Base-by-base conservation (phyloP, 768 basidiomycete genomes). In the Boletus subcaerulescens region DNA sequence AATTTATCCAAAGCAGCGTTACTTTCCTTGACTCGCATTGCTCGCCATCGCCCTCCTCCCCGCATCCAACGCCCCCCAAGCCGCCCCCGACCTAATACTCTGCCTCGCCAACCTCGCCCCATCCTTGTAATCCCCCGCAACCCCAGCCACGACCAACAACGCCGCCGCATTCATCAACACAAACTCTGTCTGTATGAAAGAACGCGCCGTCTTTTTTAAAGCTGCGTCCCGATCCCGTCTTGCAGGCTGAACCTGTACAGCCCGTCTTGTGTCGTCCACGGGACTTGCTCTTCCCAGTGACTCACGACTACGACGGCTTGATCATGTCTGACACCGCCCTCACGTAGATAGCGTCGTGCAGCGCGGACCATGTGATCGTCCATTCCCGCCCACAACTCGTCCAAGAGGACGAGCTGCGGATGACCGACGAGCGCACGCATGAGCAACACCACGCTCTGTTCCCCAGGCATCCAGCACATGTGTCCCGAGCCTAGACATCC, bases 311-410 rank as follows among this genome's bases (percentile, higher is more conserved):
- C 78, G 22, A 93, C 87, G 3, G 86, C 87, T 73, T 97, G 93
- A 41, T 79, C 73, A 12, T 70, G 60, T 20, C 73, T 73, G 22
- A 87, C 65, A 0, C 80, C 83, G 1, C 72, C 74, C 18, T 71
- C 65, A 12, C 86, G 75, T 42, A 99, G 66, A 64, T 91, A 91
- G 40, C 59, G 61, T 58, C 81, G 75, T 40, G 85, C 89, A 36
- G 80, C 80, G 17, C 69, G 69, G 31, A 95, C 83, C 84, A 92
- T 91, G 6, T 69, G 72, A 42, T 83, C 85, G 59, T 91, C 91
- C 91, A 98, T 95, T 22, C 94, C 95, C 22, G 89, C 86, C 83
- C 91, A 94, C 10, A 87, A 90, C 67, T 99, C 96, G 64, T 99
- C 96, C 39, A 98, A 73, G 11, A 98, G 75, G 8, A 98, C 76